phyloP scores from a whole-genome alignment of 2,329 filamentous ascomycete genomes.

The Cryphonectria carpinicola region DNA sequence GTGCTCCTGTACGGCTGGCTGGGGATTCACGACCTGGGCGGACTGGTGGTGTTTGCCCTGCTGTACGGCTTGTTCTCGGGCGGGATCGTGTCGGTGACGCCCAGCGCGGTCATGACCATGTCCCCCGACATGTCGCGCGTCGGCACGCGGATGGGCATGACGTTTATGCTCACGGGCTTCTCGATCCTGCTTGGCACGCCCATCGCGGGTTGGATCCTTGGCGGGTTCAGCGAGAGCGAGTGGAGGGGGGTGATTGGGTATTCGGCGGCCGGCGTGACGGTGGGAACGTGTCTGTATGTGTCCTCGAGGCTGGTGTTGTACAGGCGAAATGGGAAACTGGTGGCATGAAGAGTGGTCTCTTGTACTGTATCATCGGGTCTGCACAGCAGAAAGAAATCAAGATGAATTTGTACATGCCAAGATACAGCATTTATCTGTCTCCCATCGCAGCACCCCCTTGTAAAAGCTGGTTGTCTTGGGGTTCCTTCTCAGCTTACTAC shows the following conservation, averaged over 20 bases:
- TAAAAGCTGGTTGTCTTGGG: too few species aligned
- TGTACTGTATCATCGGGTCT: too few species aligned
- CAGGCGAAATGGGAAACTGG: constrained; percentile 30
- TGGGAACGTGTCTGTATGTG: constrained; percentile 33
- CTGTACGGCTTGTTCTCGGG: constrained; percentile 53
- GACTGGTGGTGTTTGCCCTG: constrained; percentile 45
- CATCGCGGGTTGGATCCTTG: constrained; percentile 54
- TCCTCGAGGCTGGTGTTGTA: constrained; percentile 34
- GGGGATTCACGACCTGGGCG: constrained; percentile 41
- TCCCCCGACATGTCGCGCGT: constrained; percentile 42
- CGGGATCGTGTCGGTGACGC: constrained; percentile 48
- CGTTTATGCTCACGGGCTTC: constrained; percentile 44
- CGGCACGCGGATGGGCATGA: constrained; percentile 49
- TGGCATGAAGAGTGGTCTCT: not conserved
- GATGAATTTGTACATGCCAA: too few species aligned
- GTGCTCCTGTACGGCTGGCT: constrained; percentile 46
- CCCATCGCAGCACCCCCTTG: too few species aligned
- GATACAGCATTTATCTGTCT: too few species aligned
- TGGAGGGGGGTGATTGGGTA: constrained; percentile 42
- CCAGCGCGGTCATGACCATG: constrained; percentile 43
- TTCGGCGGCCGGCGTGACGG: constrained; percentile 36
- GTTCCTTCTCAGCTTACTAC: too few species aligned
- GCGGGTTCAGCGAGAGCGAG: constrained; percentile 32
- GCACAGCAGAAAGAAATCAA: too few species aligned
- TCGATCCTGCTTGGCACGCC: constrained; percentile 55